Base-by-base conservation (phyloP, 2,329 filamentous ascomycete genomes). In the Penicillium aurantiogriseum region DNA sequence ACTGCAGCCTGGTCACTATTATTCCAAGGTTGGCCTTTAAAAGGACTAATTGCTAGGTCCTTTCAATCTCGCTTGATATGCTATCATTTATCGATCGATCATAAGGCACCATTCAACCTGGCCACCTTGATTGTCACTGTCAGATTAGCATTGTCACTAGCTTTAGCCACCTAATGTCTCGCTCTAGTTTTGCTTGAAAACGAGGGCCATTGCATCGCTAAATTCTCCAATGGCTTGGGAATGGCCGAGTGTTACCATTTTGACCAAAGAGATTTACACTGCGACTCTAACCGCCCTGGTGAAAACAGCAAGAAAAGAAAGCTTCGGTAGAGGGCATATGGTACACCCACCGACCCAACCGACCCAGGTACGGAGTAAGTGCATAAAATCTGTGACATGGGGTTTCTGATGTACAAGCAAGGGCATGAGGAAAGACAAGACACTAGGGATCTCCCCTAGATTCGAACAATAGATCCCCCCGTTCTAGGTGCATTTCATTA, bases 381-480 rank as follows among this genome's bases (percentile, higher is more conserved):
- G 52, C 59, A 47, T 58, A 40, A 54, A 47, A 54, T 46, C 33
- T 53, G 35, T 46, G 45, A 42, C 53, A 50, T 39, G 39, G 45
- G 45, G 50, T 51, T n/a, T 54, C 25, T 55, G 51, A 49, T 54
- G 4, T 40, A 39, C 33, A 58, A 49, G 56, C 38, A 58, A 58
- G 56, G 56, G 50, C 11, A 53, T 45, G 9, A 9, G 15, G 19
- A 23, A 13, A 40, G 31, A 33, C 29, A 31, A 48, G 36, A 43
- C n/a, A 55, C 45, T 39, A 55, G 46, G 39, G 53, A 38, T 21
- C n/a, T 50, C 50, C 54, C 54, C 54, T 56, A 53, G 54, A 56
- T 56, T 53, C 21, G 23, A 35, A 47, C 43, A 47, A 49, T 49
- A 27, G 19, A 40, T 17, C 10, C 29, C 11, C 11, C 27, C 17